phyloP scores from a whole-genome alignment of 306 rosid species.

The Pachyrhizus erosus region DNA sequence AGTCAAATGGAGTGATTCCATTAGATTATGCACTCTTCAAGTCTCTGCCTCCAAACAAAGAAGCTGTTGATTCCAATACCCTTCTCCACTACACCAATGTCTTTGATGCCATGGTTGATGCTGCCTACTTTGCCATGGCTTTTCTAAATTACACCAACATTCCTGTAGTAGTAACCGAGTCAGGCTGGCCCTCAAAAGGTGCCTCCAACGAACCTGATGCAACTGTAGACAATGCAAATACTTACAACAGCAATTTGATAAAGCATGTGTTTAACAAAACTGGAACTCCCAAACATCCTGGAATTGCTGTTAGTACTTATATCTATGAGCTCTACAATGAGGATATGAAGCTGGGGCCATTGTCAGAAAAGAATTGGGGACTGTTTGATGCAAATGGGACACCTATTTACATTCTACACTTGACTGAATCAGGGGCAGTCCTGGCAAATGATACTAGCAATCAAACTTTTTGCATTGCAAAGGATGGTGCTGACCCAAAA shows the following conservation, averaged over 20 bases:
- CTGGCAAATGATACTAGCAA: constrained; percentile 77
- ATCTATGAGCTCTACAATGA: constrained; percentile 87
- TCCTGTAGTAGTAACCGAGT: constrained; percentile 78
- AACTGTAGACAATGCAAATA: constrained; percentile 78
- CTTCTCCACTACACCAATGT: constrained; percentile 85
- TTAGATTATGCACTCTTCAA: constrained; percentile 81
- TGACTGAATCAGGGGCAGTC: constrained; percentile 71
- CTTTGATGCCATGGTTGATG: constrained; percentile 86
- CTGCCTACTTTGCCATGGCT: constrained; percentile 79
- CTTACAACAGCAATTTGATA: constrained; percentile 85
- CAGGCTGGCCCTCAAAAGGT: constrained; percentile 90
- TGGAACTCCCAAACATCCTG: constrained; percentile 84
- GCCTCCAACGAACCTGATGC: constrained; percentile 77
- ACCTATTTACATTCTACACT: constrained; percentile 71
- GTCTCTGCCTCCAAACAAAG: constrained; percentile 75
- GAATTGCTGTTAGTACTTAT: constrained; percentile 73
- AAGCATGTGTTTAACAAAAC: constrained; percentile 75
- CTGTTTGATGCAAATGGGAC: constrained; percentile 66
- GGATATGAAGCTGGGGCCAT: constrained; percentile 62
- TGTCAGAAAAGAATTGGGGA: constrained; percentile 91
- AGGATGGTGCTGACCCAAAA: constrained; percentile 74
- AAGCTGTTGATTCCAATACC: constrained; percentile 86
- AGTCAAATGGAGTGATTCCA: constrained; percentile 79
- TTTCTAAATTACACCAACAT: constrained; percentile 73
- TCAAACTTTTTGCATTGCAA: constrained; percentile 72